phyloP scores from a whole-genome alignment of 2,329 filamentous ascomycete genomes.

The Fusarium sarcochroum region DNA sequence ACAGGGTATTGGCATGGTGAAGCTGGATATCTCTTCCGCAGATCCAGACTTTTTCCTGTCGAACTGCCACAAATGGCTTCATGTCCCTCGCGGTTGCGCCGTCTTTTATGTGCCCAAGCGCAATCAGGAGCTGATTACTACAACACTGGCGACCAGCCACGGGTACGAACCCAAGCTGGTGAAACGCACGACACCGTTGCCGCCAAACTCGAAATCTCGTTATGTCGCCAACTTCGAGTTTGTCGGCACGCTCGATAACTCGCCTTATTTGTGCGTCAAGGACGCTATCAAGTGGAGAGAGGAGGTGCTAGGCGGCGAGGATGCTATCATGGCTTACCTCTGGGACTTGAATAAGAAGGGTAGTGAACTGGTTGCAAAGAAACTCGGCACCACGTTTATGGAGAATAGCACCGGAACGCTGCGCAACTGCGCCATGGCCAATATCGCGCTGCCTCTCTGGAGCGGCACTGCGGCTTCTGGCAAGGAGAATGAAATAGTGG shows the following conservation, averaged over 20 bases:
- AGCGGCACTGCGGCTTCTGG: constrained; percentile 42
- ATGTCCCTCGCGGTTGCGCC: constrained; percentile 83
- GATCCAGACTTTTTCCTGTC: constrained; percentile 89
- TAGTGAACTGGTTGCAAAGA: constrained; percentile 70
- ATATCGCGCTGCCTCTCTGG: constrained; percentile 79
- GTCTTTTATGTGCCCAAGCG: constrained; percentile 82
- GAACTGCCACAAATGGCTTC: constrained; percentile 95
- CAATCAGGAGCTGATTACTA: constrained; percentile 82
- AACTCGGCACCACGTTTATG: constrained; percentile 78
- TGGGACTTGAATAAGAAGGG: constrained; percentile 74
- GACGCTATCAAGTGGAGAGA: constrained; percentile 80
- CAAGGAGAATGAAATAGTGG: constrained; percentile 48
- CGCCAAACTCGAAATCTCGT: constrained; percentile 62
- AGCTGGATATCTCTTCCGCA: constrained; percentile 74
- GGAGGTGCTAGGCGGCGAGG: constrained; percentile 80
- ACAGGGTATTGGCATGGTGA: constrained; percentile 85
- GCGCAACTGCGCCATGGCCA: constrained; percentile 77
- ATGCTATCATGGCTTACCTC: constrained; percentile 75
- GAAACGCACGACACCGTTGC: constrained; percentile 58
- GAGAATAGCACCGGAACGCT: constrained; percentile 75
- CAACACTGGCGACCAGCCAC: constrained; percentile 84
- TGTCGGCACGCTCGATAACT: constrained; percentile 80
- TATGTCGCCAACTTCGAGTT: constrained; percentile 83
- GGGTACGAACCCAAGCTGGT: constrained; percentile 72
- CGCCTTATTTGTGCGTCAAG: constrained; percentile 79